Conservation (phyloP, 345 rosid species). For the Alliaria petiolata region DNA sequence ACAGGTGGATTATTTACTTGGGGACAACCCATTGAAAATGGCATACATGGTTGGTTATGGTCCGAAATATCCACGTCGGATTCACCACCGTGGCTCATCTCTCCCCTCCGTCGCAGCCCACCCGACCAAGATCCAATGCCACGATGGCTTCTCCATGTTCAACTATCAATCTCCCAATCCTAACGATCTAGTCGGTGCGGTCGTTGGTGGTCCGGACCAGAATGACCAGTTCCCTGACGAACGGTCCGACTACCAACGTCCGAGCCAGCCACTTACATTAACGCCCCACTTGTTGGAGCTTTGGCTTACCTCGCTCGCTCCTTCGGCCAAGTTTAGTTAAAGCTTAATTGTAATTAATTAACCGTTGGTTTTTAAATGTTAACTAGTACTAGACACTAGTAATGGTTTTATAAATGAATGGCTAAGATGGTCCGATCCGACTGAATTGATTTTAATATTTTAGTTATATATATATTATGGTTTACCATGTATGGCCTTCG, state of each 20-base stretch:
- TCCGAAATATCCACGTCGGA: slow-evolving; percentile 65
- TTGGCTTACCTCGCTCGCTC: slow-evolving; percentile 75
- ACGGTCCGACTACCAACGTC: slow-evolving; percentile 75
- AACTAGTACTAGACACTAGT: not conserved
- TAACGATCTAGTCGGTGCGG: slow-evolving; percentile 72
- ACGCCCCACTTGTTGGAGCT: slow-evolving; percentile 89
- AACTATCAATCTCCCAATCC: slow-evolving; percentile 64
- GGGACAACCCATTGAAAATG: slow-evolving; percentile 78
- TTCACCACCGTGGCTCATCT: slow-evolving; percentile 96
- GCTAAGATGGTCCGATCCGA: not conserved
- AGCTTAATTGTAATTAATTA: not conserved
- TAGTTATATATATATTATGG: not conserved
- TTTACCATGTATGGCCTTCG: too few relatives aligned
- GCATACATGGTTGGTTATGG: slow-evolving; percentile 98
- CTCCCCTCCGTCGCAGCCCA: slow-evolving; percentile 64
- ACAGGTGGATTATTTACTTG: slow-evolving; percentile 93
- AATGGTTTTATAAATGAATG: slow-evolving; percentile 1
- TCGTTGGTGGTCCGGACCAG: slow-evolving; percentile 84
- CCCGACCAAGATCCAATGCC: slow-evolving; percentile 69
- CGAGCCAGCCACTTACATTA: slow-evolving; percentile 88
- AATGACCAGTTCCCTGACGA: slow-evolving; percentile 69
- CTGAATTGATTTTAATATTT: not conserved
- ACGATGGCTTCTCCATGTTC: slow-evolving; percentile 61
- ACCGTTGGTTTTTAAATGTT: not conserved
- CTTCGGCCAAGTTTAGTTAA: slow-evolving; percentile 51